Evolutionary conservation across 1,139 yeast species (phyloP).

Genomic region (Pneumocystis canis): DNA sequence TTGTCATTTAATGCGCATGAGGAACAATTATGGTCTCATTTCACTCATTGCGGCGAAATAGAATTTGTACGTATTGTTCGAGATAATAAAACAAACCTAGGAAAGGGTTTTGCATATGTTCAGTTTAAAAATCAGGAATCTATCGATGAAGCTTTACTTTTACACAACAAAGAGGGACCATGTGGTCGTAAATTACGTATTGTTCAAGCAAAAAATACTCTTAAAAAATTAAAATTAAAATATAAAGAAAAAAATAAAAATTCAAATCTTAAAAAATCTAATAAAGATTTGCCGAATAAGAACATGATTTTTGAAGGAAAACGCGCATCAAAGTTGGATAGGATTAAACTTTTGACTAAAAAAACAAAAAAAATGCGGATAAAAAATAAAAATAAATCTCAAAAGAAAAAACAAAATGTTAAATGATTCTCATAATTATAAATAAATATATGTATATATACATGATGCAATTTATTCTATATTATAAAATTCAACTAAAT

Average conservation of each 20-base stretch:
- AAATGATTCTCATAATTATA: not conserved
- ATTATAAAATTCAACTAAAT: conserved; percentile 10
- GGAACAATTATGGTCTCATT: conserved; percentile 76
- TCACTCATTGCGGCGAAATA: conserved; percentile 46
- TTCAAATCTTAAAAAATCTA: not conserved
- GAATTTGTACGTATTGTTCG: conserved; percentile 84
- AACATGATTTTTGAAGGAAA: conserved; percentile 26
- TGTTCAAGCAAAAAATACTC: conserved; percentile 53
- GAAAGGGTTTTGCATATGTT: conserved; percentile 94
- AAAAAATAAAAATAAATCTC: not conserved
- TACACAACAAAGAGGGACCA: conserved; percentile 53
- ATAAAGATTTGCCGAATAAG: conserved; percentile 55
- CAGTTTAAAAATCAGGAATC: conserved; percentile 72
- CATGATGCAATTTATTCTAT: not conserved
- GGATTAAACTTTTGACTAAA: not conserved
- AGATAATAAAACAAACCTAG: conserved; percentile 84
- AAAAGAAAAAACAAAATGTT: not conserved
- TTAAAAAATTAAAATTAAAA: not conserved
- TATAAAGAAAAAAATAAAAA: not conserved
- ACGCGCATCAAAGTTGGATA: not conserved
- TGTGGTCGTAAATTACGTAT: conserved; percentile 56
- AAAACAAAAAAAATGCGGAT: not conserved
- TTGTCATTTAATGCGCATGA: conserved; percentile 85
- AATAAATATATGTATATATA: not conserved
- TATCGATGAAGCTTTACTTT: conserved; percentile 67